Conservation (phyloP, 257 asterid species). For the Petunia secreta region DNA sequence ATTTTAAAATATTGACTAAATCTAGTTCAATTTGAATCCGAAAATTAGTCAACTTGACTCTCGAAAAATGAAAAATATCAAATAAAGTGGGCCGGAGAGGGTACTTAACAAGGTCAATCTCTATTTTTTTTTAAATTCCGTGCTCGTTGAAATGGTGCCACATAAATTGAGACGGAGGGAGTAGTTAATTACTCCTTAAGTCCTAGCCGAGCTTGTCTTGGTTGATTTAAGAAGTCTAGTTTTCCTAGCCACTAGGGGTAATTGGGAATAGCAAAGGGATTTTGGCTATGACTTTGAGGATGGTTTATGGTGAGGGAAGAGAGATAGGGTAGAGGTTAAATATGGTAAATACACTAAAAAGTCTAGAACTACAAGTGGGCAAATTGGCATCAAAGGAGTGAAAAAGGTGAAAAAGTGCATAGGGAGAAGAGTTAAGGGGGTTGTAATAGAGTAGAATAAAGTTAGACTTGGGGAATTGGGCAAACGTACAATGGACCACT, state of each 20-base stretch:
- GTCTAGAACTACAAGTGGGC: background rate
- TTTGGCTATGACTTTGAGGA: constrained; percentile 13
- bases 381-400: constrained; percentile 31
- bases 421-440: constrained; percentile 32
- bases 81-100: no score
- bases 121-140: no score
- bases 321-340: background rate
- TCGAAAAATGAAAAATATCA: no score
- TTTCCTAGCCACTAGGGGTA: background rate
- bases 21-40: no score
- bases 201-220: background rate
- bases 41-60: no score
- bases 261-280: background rate
- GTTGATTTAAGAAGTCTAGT: background rate
- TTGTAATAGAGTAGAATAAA: constrained; percentile 14
- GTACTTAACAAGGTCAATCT: no score
- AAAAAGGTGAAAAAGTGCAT: constrained; percentile 25
- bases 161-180: no score
- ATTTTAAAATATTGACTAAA: no score
- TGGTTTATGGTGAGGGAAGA: background rate
- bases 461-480: constrained; percentile 36
- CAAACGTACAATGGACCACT: constrained; percentile 41
- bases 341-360: background rate
- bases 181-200: background rate
- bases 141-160: no score